Conservation (phyloP, 2,329 filamentous ascomycete genomes). For the Botrytis cinerea region DNA sequence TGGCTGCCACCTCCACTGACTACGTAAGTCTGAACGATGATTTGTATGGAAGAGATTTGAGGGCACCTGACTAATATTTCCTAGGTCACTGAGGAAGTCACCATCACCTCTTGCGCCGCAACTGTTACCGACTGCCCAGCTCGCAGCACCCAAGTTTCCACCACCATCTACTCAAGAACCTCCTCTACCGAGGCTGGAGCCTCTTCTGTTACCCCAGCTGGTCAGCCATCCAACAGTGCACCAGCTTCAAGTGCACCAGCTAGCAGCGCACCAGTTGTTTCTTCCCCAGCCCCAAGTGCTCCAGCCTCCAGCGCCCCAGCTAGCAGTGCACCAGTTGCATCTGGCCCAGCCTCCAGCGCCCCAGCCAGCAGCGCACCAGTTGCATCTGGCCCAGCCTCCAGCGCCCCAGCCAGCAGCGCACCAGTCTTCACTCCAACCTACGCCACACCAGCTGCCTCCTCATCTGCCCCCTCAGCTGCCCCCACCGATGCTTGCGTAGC, state of each 20-base stretch:
- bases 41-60: neutral
- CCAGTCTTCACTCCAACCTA: neutral
- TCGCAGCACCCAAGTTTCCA: slow-evolving; percentile 20
- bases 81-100: slow-evolving; percentile 24
- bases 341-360: neutral
- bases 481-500: neutral
- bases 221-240: neutral
- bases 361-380: neutral
- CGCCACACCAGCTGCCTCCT: neutral
- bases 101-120: slow-evolving; percentile 25
- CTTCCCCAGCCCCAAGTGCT: neutral
- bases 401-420: neutral
- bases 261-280: neutral
- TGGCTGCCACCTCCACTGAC: slow-evolving; percentile 25
- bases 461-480: too few species aligned
- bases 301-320: neutral
- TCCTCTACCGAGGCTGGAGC: neutral
- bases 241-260: neutral
- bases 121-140: slow-evolving; percentile 26
- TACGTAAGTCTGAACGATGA: slow-evolving; percentile 3
- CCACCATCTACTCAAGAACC: slow-evolving; percentile 16
- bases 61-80: neutral
- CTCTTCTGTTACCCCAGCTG: slow-evolving; percentile 10
- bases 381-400: neutral
- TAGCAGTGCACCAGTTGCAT: too few species aligned